Conservation (phyloP, 495 filamentous ascomycete species). For the Opeltia flavorubescens region DNA sequence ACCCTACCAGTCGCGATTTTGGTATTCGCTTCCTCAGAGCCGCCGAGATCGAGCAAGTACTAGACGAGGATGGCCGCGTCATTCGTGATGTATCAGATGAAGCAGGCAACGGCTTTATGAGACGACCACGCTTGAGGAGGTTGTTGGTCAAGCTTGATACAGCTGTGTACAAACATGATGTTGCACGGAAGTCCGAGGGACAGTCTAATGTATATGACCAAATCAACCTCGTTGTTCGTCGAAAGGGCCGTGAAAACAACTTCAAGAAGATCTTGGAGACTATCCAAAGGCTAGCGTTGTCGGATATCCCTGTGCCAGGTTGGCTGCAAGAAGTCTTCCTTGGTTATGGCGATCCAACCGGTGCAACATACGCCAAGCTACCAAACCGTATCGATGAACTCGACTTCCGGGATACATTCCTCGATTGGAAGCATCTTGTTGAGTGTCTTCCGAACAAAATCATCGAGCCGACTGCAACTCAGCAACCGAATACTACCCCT, state of each 20-base stretch:
- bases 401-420: slow-evolving; percentile 86
- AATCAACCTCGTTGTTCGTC: slow-evolving; percentile 76
- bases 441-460: slow-evolving; percentile 69
- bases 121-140: slow-evolving; percentile 44
- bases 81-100: slow-evolving; percentile 44
- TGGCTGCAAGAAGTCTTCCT: slow-evolving; percentile 97
- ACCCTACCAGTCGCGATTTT: slow-evolving; percentile 39
- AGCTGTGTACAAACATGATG: slow-evolving; percentile 64
- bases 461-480: slow-evolving; percentile 60
- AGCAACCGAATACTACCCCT: slow-evolving; percentile 61
- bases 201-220: slow-evolving; percentile 67
- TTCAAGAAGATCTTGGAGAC: slow-evolving; percentile 91
- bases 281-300: slow-evolving; percentile 72
- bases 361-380: slow-evolving; percentile 73
- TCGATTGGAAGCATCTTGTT: slow-evolving; percentile 89
- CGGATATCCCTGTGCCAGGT: slow-evolving; percentile 70
- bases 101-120: slow-evolving; percentile 36
- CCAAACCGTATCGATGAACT: slow-evolving; percentile 61
- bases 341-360: slow-evolving; percentile 83
- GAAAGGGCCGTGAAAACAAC: slow-evolving; percentile 86
- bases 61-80: slow-evolving; percentile 73
- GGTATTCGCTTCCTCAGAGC: slow-evolving; percentile 62
- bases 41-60: slow-evolving; percentile 74
- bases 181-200: slow-evolving; percentile 44
- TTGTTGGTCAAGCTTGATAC: slow-evolving; percentile 75